Percentiles rank a stretch among this genome's conserved stretches.
Conservation (phyloP, 345 rosid species). For the Brassica carinata region DNA sequence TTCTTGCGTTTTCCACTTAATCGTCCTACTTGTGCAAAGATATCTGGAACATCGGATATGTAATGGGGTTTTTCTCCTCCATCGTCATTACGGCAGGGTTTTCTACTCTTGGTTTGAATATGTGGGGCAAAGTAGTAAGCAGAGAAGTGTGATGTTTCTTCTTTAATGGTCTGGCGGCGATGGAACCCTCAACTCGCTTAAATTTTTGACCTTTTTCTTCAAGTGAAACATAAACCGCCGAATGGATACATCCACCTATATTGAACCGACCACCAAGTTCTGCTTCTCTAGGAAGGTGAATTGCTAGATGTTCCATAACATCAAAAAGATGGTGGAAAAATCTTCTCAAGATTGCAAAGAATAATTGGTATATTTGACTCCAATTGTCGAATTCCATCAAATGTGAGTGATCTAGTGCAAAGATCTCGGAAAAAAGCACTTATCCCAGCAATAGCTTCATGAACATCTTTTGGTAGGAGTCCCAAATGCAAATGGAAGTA, state of each 20-base stretch:
- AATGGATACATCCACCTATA: neutral
- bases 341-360: neutral
- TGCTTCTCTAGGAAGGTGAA: neutral
- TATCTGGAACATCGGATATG: too few species aligned
- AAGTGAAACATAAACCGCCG: neutral
- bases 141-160: neutral
- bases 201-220: neutral
- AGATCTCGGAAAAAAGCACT: neutral
- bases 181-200: neutral
- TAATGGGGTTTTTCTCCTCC: too few species aligned
- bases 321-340: neutral
- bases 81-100: too few species aligned
- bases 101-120: neutral
- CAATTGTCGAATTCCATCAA: neutral
- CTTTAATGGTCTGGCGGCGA: neutral
- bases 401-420: neutral
- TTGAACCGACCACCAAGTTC: neutral
- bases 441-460: neutral
- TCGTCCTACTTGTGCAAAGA: too few species aligned
- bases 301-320: neutral
- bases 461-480: neutral
- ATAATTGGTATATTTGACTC: neutral
- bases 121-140: neutral
- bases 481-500: too few species aligned
- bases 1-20: too few species aligned